A percentile compares a stretch with the other conserved stretches of the same genome.
Conservation (phyloP, 176 grass and related monocot genomes). For the Melocanna baccifera region DNA sequence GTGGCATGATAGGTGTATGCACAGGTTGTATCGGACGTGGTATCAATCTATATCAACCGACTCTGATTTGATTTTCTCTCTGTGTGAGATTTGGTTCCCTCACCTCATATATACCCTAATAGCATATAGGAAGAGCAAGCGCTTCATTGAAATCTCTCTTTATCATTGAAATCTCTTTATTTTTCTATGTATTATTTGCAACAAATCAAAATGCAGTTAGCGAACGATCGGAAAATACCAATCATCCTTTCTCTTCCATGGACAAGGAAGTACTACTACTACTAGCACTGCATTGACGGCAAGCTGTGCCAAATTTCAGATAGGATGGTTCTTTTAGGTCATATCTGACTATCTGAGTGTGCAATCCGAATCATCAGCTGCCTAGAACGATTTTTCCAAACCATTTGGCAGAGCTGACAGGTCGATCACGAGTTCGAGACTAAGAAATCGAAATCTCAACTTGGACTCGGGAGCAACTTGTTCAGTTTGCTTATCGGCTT, state of each 20-base stretch:
- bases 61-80: no score
- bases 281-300: background rate
- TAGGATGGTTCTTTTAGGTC: background rate
- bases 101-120: no score
- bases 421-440: background rate
- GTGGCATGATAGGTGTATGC: no score
- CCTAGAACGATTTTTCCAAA: background rate
- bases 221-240: background rate
- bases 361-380: background rate
- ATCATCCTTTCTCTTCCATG: background rate
- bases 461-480: background rate
- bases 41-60: no score
- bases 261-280: background rate
- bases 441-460: background rate
- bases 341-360: no score
- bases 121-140: no score
- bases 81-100: no score
- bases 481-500: background rate
- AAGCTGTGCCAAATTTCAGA: background rate
- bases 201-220: no score
- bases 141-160: no score
- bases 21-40: no score
- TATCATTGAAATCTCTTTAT: no score
- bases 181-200: no score
- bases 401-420: background rate